Conservation (phyloP, 495 filamentous ascomycete species). For the Penicillium longicatenatum region DNA sequence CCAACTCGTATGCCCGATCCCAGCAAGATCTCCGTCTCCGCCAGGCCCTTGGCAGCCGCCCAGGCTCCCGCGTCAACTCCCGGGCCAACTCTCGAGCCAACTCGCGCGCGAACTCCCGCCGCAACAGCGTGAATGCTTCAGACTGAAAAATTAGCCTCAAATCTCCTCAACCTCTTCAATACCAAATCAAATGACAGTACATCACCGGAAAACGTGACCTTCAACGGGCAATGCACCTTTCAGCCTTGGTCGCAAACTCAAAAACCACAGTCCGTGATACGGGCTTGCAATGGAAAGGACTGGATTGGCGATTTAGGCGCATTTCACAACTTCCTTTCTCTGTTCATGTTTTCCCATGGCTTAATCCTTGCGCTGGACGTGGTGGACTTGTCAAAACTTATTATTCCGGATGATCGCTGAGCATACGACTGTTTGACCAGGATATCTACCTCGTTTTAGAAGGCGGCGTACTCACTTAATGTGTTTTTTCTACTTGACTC, state of each 20-base stretch:
- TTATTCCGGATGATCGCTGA: not conserved
- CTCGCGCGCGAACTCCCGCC: slow-evolving; percentile 37
- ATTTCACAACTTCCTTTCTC: slow-evolving; percentile 25
- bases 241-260: not conserved
- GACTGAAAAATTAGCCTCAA: not conserved
- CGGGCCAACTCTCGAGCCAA: slow-evolving; percentile 38
- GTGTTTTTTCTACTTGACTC: not conserved
- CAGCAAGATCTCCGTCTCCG: slow-evolving; percentile 53
- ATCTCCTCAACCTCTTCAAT: not conserved
- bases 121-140: slow-evolving; percentile 33
- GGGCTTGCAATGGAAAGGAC: not conserved
- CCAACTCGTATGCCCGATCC: slow-evolving; percentile 49
- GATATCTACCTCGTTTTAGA: not conserved
- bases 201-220: not conserved
- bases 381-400: slow-evolving; percentile 14
- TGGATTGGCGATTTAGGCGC: slow-evolving; percentile 4
- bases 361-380: slow-evolving; percentile 27
- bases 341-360: slow-evolving; percentile 27
- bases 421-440: slow-evolving; percentile 2
- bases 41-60: slow-evolving; percentile 44
- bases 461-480: slow-evolving; percentile 1
- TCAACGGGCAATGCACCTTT: not conserved
- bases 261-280: not conserved
- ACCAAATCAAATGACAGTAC: not conserved
- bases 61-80: slow-evolving; percentile 38